Base-by-base conservation (phyloP, 73 alveolate species). In the Halteria grandinella region DNA sequence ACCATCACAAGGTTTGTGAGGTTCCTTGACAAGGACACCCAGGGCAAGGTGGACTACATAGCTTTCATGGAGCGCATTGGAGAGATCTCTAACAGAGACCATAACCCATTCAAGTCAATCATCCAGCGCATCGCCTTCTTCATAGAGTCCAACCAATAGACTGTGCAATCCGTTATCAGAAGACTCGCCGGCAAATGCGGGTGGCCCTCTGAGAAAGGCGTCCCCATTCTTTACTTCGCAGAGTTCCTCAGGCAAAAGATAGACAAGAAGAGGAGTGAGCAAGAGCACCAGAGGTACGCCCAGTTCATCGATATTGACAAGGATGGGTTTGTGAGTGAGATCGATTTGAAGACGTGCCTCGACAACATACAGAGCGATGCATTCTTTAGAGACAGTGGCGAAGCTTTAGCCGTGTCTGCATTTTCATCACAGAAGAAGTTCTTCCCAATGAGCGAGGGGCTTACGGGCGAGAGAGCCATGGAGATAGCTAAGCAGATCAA, bases 41-140 rank as follows among this genome's bases (percentile, higher is more conserved):
- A 66, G n/a, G 92, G 92, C 21, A 60, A 81, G 49, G 47, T 83
- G 31, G 59, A 58, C 45, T 83, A 83, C 54, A 74, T 57, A 62
- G 54, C 49, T 17, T 83, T 83, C 52, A 2, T 74, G 14, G 53
- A 47, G 20, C 27, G 40, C 14, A 40, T 83, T 63, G 81, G 74
- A n/a, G 85, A 31, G 11, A 53, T 52, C 14, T 17, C 69, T 1
- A 54, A 50, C 28, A 75, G 75, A 47, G 75, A 83, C 71, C 92
- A 72, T 45, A 83, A 83, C 40, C 92, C 92, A 33, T 83, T 83
- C 63, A 73, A 74, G 34, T 55, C 59, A 31, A 60, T 83, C 0
- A 37, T 83, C 8, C 23, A 37, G 33, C 43, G 92, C 31, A n/a
- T 83, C 27, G 32, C 60, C 14, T 81, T 45, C 20, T 83, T 72